Conservation (phyloP, 2,329 filamentous ascomycete species). For the Botryotinia globosa region DNA sequence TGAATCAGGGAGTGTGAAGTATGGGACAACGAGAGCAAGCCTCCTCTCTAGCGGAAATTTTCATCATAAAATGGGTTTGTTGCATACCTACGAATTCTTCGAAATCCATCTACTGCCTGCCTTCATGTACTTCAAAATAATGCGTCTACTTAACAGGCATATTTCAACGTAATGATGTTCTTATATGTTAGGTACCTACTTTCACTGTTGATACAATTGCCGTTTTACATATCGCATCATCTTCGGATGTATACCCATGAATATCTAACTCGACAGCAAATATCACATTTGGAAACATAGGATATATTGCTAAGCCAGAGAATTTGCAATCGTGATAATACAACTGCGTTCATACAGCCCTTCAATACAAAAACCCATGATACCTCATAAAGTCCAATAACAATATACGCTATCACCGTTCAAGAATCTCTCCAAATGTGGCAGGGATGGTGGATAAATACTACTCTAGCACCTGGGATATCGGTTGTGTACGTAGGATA, state of each 20-base stretch:
- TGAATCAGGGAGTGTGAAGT: no score
- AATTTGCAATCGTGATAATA: not conserved
- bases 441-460: not conserved
- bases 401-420: not conserved
- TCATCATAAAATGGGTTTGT: not conserved
- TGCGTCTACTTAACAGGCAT: not conserved
- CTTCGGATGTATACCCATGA: not conserved
- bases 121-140: not conserved
- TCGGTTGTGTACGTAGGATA: not conserved
- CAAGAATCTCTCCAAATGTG: not conserved
- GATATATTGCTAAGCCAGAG: not conserved
- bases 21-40: not conserved
- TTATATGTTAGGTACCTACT: fast-evolving
- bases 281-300: not conserved
- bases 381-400: not conserved
- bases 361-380: not conserved
- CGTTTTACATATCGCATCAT: not conserved
- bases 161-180: not conserved
- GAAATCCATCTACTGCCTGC: not conserved
- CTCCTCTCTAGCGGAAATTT: not conserved
- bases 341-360: not conserved
- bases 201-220: not conserved
- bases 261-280: not conserved
- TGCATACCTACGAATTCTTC: not conserved
- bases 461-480: not conserved